These are phyloP conservation scores for Schizonepeta tenuifolia DNA, from an alignment of 257 asterid genomes.

Conservation along the genomic window DNA sequence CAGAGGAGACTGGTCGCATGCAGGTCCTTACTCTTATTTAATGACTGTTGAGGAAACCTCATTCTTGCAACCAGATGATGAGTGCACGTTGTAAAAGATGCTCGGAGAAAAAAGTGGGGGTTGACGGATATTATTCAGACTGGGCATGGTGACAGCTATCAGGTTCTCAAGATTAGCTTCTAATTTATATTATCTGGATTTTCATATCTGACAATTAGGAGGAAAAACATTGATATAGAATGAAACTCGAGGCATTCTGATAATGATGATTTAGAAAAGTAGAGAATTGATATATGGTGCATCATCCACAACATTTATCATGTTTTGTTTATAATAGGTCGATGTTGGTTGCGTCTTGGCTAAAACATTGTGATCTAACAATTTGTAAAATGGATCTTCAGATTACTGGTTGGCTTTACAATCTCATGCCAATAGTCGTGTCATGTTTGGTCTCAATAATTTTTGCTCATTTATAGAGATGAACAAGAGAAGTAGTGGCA, in stretches of 20 bases:
- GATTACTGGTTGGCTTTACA: neutral
- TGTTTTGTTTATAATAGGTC: neutral
- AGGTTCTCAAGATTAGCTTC: constrained; percentile 45
- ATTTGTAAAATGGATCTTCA: neutral
- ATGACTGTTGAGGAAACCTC: constrained; percentile 26
- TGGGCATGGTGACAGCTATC: constrained; percentile 78
- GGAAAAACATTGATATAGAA: neutral
- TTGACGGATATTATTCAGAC: constrained; percentile 68
- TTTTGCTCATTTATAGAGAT: neutral
- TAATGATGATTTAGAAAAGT: neutral
- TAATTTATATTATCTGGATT: neutral
- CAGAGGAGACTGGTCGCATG: constrained; percentile 64
- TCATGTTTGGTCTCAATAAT: neutral
- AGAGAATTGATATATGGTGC: neutral
- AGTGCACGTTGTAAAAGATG: constrained; percentile 87
- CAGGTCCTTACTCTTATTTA: constrained; percentile 54
- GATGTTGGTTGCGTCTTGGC: neutral
- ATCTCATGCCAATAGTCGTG: neutral
- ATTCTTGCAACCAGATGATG: constrained; percentile 65
- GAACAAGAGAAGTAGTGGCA: neutral
- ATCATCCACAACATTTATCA: neutral
- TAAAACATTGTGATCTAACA: neutral
- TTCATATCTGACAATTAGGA: neutral
- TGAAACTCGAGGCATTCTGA: neutral
- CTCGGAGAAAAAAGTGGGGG: constrained; percentile 68